Conservation (phyloP, 148 eudicot species). For the Rheum nobile region DNA sequence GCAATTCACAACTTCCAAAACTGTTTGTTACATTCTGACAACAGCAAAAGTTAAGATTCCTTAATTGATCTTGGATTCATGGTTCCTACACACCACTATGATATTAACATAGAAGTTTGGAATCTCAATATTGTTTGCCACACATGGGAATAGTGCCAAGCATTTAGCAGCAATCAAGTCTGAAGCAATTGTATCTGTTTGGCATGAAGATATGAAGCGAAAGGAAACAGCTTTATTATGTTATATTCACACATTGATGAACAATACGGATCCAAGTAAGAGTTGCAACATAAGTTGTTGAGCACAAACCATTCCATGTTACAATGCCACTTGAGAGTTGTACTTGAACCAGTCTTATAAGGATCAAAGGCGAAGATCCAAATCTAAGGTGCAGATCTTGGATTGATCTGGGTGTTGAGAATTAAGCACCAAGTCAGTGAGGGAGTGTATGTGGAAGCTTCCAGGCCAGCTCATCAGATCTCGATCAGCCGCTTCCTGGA, state of each 20-base stretch:
- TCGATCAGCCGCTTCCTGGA: not conserved
- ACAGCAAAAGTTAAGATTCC: too few species aligned
- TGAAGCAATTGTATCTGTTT: not conserved
- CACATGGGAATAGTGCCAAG: not conserved
- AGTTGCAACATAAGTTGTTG: not conserved
- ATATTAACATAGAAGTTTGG: not conserved
- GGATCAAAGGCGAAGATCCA: conserved; percentile 4
- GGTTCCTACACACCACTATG: too few species aligned
- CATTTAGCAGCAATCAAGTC: not conserved
- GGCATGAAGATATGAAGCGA: not conserved
- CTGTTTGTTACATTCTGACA: not conserved
- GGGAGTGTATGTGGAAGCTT: not conserved
- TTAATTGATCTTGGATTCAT: too few species aligned
- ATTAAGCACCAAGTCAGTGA: not conserved
- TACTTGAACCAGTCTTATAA: not conserved
- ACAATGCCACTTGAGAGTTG: not conserved
- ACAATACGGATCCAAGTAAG: not conserved
- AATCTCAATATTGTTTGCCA: not conserved
- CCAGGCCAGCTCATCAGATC: not conserved
- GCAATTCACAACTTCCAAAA: not conserved
- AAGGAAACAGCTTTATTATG: not conserved
- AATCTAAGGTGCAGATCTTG: not conserved
- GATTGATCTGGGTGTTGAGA: not conserved
- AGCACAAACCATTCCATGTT: not conserved
- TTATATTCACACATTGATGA: not conserved